Evolutionary conservation across 768 basidiomycete species (phyloP).

Genomic region (Xanthoconium purpureum): DNA sequence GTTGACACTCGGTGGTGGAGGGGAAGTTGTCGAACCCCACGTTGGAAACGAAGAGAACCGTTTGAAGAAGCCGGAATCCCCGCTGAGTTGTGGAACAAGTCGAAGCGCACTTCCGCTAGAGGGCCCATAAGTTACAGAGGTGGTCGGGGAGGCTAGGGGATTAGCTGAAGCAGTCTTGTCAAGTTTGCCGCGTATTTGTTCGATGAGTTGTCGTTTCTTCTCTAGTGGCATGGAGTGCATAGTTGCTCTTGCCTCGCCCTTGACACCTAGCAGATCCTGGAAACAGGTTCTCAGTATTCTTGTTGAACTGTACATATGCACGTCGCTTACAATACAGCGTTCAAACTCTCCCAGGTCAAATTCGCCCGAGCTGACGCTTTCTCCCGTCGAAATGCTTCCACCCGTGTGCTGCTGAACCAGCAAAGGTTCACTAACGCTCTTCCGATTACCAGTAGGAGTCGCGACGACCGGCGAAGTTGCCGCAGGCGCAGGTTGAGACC

Average conservation of each 20-base stretch:
- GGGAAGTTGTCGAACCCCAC: constrained; percentile 47
- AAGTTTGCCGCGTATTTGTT: constrained; percentile 44
- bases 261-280: constrained; percentile 74
- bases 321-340: constrained; percentile 58
- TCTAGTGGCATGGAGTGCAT: constrained; percentile 61
- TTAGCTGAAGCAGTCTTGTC: constrained; percentile 32
- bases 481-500: constrained; percentile 50
- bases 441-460: constrained; percentile 40
- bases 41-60: constrained; percentile 59
- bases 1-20: constrained; percentile 32
- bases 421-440: constrained; percentile 71
- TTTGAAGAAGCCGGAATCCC: constrained; percentile 63
- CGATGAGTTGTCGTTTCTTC: constrained; percentile 65
- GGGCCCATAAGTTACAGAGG: constrained; percentile 57
- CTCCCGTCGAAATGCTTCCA: constrained; percentile 25
- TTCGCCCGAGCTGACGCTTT: constrained; percentile 32
- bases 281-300: constrained; percentile 4
- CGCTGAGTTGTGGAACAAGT: constrained; percentile 72
- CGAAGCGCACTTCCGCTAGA: constrained; percentile 52
- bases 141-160: constrained; percentile 28
- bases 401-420: constrained; percentile 49
- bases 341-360: constrained; percentile 53
- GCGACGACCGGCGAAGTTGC: constrained; percentile 30
- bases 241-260: constrained; percentile 59
- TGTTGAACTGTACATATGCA: background rate